Percentiles rank a stretch among this genome's conserved stretches.
Evolutionary conservation across 768 basidiomycete genomes (phyloP).

Genomic region (Postia placenta): DNA sequence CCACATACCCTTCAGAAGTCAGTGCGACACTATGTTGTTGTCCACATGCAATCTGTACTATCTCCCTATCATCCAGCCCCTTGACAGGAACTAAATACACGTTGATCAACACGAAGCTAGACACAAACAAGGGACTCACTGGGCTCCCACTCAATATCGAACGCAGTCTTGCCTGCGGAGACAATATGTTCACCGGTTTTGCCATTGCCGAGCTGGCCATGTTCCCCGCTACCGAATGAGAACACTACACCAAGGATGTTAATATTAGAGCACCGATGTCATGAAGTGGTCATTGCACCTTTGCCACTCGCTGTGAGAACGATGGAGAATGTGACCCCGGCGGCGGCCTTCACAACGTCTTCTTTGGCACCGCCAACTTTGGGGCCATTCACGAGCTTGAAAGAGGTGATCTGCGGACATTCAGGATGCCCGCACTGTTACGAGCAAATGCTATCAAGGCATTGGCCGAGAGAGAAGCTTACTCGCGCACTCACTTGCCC

Average conservation of each 20-base stretch:
- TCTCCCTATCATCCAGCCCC: constrained; percentile 70
- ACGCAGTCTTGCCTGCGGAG: constrained; percentile 78
- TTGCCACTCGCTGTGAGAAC: constrained; percentile 80
- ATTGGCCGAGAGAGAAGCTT: background rate
- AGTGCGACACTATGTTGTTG: constrained; percentile 84
- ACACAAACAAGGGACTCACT: constrained; percentile 33
- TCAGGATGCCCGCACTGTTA: constrained; percentile 65
- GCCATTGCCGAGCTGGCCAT: constrained; percentile 91
- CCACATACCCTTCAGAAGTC: constrained; percentile 62
- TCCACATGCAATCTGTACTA: constrained; percentile 79
- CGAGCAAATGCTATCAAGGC: background rate
- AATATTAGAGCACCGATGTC: background rate
- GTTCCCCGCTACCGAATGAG: constrained; percentile 86
- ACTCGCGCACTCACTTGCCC: constrained; percentile 55
- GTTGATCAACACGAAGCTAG: constrained; percentile 9
- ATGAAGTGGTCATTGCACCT: constrained; percentile 35
- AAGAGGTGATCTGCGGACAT: constrained; percentile 58
- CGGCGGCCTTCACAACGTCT: constrained; percentile 64
- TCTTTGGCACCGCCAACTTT: constrained; percentile 50
- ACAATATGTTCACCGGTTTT: constrained; percentile 88
- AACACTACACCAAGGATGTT: constrained; percentile 47
- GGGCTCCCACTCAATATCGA: constrained; percentile 69
- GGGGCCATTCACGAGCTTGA: constrained; percentile 58
- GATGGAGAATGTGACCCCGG: constrained; percentile 80
- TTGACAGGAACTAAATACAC: constrained; percentile 56